Evolutionary conservation across 169 alveolate species (phyloP), one percentile per base, ranked within the genome.

Genomic region (Cryptosporidium viatorum): DNA sequence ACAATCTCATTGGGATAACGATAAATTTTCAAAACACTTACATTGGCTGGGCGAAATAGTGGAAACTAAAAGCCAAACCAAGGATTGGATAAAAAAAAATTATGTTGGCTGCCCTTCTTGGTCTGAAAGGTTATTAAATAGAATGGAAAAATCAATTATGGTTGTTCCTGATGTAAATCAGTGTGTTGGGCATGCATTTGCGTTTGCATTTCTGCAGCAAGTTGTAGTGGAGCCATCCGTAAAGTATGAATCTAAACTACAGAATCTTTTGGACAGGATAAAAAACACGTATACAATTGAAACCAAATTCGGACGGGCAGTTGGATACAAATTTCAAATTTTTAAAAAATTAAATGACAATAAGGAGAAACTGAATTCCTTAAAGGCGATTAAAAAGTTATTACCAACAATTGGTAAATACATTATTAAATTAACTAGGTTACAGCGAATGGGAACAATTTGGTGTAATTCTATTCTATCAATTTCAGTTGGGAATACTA

Each of bases 171-270:
- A 80, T 62, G 89, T 80, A 29, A 80, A 80, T 33, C 89, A 80
- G 18, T 80, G 89, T n/a, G 65, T 80, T 43, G 89, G 89, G 12
- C 89, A 80, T 60, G 89, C 89, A 41, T 80, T 80, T 43, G 89
- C 89, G 14, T 80, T 80, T 59, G 89, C 68, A 39, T 80, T 80
- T 62, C 31, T 80, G 23, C 89, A 80, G 26, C 55, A 80, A 41
- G 89, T 80, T 23, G 31, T 80, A 62, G 89, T 65, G n/a, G 75
- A 62, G 1, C 89, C 89, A 14, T 21, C 89, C 1, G 70, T 31
- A 12, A 21, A n/a, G 26, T 80, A 80, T 43, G 89, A 80, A 80
- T 39, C 59, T 18, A 80, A 62, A 43, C 75, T 80, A 26, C 39
- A 65, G 21, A 33, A 65, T 5, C 33, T 37, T 59, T 60, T 80